A percentile compares a stretch with the other conserved stretches of the same genome.
Conservation (phyloP, 805 yeast species). For the Torulaspora quercuum region DNA sequence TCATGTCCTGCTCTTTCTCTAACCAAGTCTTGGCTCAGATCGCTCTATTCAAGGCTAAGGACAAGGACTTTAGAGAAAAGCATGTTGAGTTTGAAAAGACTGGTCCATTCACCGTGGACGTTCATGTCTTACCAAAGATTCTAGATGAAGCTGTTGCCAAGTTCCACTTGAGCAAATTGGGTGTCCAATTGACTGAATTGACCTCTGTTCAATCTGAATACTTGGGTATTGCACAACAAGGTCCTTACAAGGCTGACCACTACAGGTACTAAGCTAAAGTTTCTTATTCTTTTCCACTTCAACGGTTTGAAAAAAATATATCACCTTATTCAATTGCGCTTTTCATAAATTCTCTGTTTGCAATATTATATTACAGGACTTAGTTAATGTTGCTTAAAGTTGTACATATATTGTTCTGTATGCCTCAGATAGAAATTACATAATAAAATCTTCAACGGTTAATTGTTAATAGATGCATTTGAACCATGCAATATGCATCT, state of each 20-base stretch:
- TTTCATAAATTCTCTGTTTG: no score
- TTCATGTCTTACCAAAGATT: conserved; percentile 94
- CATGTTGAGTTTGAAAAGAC: conserved; percentile 89
- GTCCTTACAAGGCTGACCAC: conserved; percentile 97
- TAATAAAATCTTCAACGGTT: conserved; percentile 30
- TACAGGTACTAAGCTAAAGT: conserved; percentile 76
- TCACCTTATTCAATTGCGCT: no score
- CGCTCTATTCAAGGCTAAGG: conserved; percentile 88
- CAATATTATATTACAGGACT: no score
- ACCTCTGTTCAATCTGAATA: conserved; percentile 83
- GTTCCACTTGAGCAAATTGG: conserved; percentile 92
- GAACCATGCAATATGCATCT: no score
- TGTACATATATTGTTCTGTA: conserved; percentile 10
- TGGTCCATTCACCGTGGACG: conserved; percentile 88
- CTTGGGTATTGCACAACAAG: conserved; percentile 85
- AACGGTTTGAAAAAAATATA: no score
- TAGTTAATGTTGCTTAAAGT: conserved; percentile 5
- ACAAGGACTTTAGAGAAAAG: conserved; percentile 71
- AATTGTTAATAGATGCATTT: conserved; percentile 4
- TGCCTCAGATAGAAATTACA: conserved; percentile 11
- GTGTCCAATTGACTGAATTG: conserved; percentile 79
- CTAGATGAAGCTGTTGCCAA: conserved; percentile 98
- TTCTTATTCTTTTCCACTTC: conserved; percentile 3
- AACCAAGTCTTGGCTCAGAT: conserved; percentile 99
- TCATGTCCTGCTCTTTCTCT: conserved; percentile 99